phyloP scores from a whole-genome alignment of 2,329 filamentous ascomycete species.

The Exophiala aquamarina region DNA sequence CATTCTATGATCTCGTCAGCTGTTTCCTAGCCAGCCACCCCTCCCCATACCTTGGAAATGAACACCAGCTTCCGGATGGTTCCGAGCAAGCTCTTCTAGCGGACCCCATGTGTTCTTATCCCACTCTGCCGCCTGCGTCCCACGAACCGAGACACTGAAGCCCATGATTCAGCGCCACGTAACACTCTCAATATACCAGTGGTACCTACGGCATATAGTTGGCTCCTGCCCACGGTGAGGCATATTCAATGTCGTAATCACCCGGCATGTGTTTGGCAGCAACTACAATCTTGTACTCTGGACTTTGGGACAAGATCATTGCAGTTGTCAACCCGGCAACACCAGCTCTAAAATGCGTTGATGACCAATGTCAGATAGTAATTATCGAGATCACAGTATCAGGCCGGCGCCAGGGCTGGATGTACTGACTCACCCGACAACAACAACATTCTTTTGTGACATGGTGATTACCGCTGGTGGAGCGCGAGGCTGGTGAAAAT shows the following conservation, averaged over 20 bases:
- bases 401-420: not conserved
- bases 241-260: constrained; percentile 75
- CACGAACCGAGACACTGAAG: constrained; percentile 33
- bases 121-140: constrained; percentile 43
- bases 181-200: not conserved
- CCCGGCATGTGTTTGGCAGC: constrained; percentile 83
- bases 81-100: constrained; percentile 54
- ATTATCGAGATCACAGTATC: no score
- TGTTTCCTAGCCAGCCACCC: not conserved
- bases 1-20: constrained; percentile 38
- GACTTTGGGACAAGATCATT: constrained; percentile 53
- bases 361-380: not conserved
- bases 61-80: constrained; percentile 71
- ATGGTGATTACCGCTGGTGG: not conserved
- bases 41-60: constrained; percentile 64
- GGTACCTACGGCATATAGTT: constrained; percentile 65
- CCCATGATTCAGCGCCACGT: constrained; percentile 17
- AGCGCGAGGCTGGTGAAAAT: no score
- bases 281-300: constrained; percentile 59
- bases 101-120: constrained; percentile 62
- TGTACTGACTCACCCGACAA: not conserved
- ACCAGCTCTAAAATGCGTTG: constrained; percentile 49
- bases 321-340: constrained; percentile 62
- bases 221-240: constrained; percentile 78
- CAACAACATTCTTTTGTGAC: constrained; percentile 4